Base-by-base conservation (phyloP, 2,329 filamentous ascomycete genomes). In the Bretziella fagacearum region DNA sequence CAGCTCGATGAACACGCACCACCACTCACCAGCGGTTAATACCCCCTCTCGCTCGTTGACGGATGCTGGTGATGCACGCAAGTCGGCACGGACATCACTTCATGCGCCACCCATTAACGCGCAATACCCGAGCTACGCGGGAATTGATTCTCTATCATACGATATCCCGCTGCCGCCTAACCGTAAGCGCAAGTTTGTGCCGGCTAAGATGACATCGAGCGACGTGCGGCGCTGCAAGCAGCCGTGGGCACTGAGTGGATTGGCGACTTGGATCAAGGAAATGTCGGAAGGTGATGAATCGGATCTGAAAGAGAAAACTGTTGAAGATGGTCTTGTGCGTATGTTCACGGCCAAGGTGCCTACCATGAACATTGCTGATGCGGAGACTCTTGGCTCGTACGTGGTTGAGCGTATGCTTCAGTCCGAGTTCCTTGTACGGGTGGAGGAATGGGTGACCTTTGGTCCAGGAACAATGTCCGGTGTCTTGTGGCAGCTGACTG, bases 371-470 rank as follows among this genome's bases (percentile, higher is more conserved):
- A 89, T 91, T 35, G 87, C 89, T 4, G 93, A 98, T 66, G 91
- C 91, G 0, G 91, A 98, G 60, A 81, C 79, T 1, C 68, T 98
- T 44, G 84, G 84, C 52, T 73, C 75, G 50, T 77, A 76, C 33
- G 83, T 94, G 0, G 78, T 93, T 2, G 69, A 77, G 47, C 74
- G 79, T 40, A 91, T 98, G 84, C 74, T 89, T 53, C 71, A 74
- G 20, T 77, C 80, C 6, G 80, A 79, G 32, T 84, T 85, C 8
- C 65, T 98, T 26, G 68, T 93, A 4, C 79, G 80, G 11, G 89
- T 95, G 27, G 91, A 98, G 61, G 93, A 98, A 64, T 98, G 93
- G 91, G 81, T 98, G 54, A 95, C 93, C 58, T 87, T 96, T 58
- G 82, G 84, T 5, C 69, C 73, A 1, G 84, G 81, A 5, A 74